Percentiles rank a stretch among this genome's conserved stretches.
Conservation (phyloP, 1,284 basidiomycete species). For the Cutaneotrichosporon curvatum region DNA sequence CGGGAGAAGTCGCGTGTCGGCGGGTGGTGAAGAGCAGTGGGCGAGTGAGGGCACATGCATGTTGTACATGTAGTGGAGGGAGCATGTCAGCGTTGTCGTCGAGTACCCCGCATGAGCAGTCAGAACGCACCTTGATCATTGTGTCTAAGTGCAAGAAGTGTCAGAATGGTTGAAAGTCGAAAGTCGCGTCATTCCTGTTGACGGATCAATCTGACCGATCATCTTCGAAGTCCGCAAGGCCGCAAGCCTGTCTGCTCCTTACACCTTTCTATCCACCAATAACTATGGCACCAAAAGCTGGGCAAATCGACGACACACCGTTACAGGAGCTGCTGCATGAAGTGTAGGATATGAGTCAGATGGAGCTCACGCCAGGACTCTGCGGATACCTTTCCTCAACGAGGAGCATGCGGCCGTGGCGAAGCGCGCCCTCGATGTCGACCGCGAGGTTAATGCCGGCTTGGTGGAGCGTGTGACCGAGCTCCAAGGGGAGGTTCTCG, state of each 20-base stretch:
- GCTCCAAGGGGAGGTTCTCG: conserved; percentile 59
- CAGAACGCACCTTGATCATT: conserved; percentile 50
- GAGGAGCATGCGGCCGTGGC: conserved; percentile 67
- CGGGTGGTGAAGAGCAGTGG: neutral
- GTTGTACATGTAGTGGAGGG: neutral
- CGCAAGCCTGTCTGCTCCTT: no score
- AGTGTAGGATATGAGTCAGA: neutral
- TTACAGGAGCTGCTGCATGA: conserved; percentile 3
- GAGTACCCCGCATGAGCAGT: neutral
- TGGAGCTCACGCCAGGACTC: conserved; percentile 50
- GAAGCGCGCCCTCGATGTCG: conserved; percentile 73
- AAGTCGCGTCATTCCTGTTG: neutral
- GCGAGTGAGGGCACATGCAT: neutral
- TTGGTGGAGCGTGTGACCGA: conserved; percentile 63
- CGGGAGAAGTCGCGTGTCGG: neutral
- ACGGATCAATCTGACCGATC: no score
- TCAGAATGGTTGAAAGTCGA: neutral
- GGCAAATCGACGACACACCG: neutral
- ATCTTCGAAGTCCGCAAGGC: no score
- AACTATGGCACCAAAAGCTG: neutral
- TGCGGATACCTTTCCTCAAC: conserved; percentile 69
- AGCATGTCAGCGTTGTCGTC: conserved; percentile 4
- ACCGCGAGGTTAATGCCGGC: conserved; percentile 69
- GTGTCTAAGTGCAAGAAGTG: conserved; percentile 4
- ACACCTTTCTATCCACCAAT: neutral